These are phyloP conservation scores for Solanum phureja DNA, from an alignment of 257 asterid genomes.

Conservation along the genomic window DNA sequence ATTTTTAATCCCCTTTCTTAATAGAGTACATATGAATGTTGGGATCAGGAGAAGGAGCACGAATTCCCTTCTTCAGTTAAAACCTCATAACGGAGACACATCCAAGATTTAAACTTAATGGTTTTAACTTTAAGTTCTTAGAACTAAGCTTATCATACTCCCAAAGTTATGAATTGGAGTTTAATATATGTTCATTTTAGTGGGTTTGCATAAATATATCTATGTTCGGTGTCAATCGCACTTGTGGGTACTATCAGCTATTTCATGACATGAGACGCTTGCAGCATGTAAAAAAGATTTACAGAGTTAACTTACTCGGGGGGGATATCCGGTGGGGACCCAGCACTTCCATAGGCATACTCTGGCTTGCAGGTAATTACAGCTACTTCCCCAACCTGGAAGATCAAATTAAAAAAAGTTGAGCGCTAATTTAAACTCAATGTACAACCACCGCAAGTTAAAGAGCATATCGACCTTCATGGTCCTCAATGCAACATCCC, in stretches of 20 bases:
- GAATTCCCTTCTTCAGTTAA: not conserved
- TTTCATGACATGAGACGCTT: not conserved
- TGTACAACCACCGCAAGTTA: not conserved
- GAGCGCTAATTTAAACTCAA: not conserved
- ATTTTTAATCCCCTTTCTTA: not conserved
- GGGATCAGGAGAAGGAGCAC: not conserved
- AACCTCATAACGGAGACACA: not conserved
- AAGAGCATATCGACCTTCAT: constrained; percentile 57
- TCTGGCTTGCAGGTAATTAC: constrained; percentile 92
- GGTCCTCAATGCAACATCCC: constrained; percentile 87
- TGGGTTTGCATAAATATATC: not conserved
- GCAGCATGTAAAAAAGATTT: not conserved
- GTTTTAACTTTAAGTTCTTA: not conserved
- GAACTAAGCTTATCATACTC: not conserved
- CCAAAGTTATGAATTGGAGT: not conserved
- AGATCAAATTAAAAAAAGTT: not conserved
- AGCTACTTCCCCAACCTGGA: constrained; percentile 91
- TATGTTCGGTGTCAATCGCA: not conserved
- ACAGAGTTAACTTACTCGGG: constrained; percentile 44
- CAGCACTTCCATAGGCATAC: constrained; percentile 85
- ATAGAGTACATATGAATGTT: not conserved
- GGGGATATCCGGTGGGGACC: constrained; percentile 97
- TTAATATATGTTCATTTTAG: not conserved
- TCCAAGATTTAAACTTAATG: not conserved
- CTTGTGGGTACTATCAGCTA: not conserved